A percentile compares a stretch with the other conserved stretches of the same genome.
Conservation (phyloP, 345 rosid species). For the Combretum micranthum region DNA sequence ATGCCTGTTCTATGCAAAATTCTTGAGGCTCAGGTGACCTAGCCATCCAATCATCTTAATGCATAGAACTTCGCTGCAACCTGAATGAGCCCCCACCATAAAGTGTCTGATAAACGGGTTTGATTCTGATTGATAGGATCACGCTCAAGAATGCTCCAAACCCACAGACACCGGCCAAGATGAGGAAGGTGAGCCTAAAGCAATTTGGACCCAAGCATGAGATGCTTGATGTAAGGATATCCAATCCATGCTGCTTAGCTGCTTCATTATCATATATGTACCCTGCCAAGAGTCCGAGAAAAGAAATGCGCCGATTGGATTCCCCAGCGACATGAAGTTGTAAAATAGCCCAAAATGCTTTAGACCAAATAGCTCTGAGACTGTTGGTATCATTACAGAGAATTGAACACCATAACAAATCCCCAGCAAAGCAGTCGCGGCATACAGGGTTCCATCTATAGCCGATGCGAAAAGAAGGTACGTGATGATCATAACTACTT, state of each 20-base stretch:
- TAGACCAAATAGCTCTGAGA: constrained; percentile 60
- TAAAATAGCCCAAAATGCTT: constrained; percentile 50
- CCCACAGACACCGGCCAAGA: constrained; percentile 42
- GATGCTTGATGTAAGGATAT: constrained; percentile 19
- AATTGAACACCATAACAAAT: constrained; percentile 60
- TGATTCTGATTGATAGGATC: constrained; percentile 34
- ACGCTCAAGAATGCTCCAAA: constrained; percentile 38
- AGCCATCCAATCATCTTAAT: constrained; percentile 11
- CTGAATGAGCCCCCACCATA: constrained; percentile 55
- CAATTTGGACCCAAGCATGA: constrained; percentile 56
- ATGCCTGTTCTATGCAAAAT: no score
- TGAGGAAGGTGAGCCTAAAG: constrained; percentile 57
- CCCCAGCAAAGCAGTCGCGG: constrained; percentile 54
- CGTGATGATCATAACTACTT: constrained; percentile 38
- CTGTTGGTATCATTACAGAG: constrained; percentile 58
- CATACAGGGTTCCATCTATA: constrained; percentile 35
- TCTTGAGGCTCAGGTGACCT: not conserved
- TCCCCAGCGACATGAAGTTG: constrained; percentile 56
- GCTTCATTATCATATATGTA: constrained; percentile 47
- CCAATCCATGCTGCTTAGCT: constrained; percentile 37
- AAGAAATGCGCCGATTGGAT: constrained; percentile 57
- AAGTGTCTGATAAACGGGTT: constrained; percentile 58
- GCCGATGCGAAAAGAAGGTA: constrained; percentile 59
- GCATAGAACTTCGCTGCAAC: constrained; percentile 31
- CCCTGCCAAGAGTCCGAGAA: constrained; percentile 67